Evolutionary conservation across 2,329 filamentous ascomycete species (phyloP), one percentile per base, ranked within the genome.

Genomic region (Apiospora aurea): DNA sequence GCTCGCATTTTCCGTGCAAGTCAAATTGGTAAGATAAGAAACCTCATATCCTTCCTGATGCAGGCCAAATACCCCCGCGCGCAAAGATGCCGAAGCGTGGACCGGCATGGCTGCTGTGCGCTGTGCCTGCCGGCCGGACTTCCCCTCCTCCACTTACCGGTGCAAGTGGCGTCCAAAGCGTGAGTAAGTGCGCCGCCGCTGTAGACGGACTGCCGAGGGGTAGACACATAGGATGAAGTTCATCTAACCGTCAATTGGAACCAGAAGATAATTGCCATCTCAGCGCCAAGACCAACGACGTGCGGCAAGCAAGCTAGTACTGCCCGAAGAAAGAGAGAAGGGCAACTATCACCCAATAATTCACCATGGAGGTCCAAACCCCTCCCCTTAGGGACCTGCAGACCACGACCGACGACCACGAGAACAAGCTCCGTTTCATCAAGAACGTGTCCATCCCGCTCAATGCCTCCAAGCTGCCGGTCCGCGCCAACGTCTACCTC

Each of bases 401-500:
- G 51, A 73, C 74, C 24, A 53, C 68, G 0, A 69, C 64, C 34
- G 75, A 76, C 43, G 73, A 81, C 61, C 75, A 80, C 69, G 73
- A 74, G 21, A 74, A 80, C 68, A 76, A 79, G 41, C 71, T 80
- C 24, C 73, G 73, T 46, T 79, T 81, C 75, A 64, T 80, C 43
- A 73, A 82, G 69, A 82, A 83, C 74, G 79, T 77, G 8, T 80
- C 79, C 0, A 77, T 83, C 2, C 72, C 75, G 2, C 74, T 83
- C 21, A 82, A 80, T 53, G 73, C 75, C 7, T 76, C 76, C 34
- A 71, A 78, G 1, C 75, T 79, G 18, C 75, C 81, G 7, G 78
- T 84, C 24, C 79, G 82, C 16, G 81, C 80, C 73, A 84, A 84
- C 49, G 77, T 84, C 21, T 84, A 83, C 73, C 78, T 81, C 7